Evolutionary conservation across 139 green algal genomes (phyloP), one percentile per base, ranked within the genome.

Genomic region (Eudorina sp.): DNA sequence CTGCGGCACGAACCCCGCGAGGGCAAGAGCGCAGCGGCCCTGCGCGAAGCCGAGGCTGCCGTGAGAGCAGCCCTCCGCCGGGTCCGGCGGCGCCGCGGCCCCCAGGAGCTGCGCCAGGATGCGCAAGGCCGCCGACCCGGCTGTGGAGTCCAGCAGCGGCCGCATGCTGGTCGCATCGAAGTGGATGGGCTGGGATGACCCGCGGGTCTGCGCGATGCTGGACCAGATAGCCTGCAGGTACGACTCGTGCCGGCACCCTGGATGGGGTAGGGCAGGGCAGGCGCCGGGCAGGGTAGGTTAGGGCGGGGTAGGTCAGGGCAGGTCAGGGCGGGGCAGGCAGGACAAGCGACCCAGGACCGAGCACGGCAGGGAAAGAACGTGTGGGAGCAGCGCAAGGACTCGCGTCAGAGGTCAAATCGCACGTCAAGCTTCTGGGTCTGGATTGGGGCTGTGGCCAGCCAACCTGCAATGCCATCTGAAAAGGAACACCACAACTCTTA

Each of bases 191-290:
- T 85, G 78, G 8, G 29, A 9, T 6, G 41, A n/a, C 4, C 78
- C 78, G 18, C 34, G 78, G 38, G 78, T 85, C 78, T 74, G 78
- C 0, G 78, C 78, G 0, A 85, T 85, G 55, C 55, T 75, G 0
- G 78, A 74, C 78, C 78, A 85, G 34, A 85, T 62, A 4, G 55
- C 78, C 29, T 85, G 58, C 9, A 85, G 27, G 40, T 85, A 75
- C 9, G 58, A 27, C 25, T 19, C 36, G 11, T 43, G 78, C 4
- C 19, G 23, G 55, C 78, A 85, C 25, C 55, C 78, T 85, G 55
- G 55, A 14, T 4, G 9, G 72, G 43, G 31, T 23, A 1, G 45
- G 11, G 72, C 43, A 51, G 21, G n/a, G n/a, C n/a, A n/a, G n/a
- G n/a, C n/a, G n/a, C n/a, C n/a, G n/a, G n/a, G n/a, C n/a, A n/a